Evolutionary conservation across 257 asterid species (phyloP).

Genomic region (Solanum raphanifolium): DNA sequence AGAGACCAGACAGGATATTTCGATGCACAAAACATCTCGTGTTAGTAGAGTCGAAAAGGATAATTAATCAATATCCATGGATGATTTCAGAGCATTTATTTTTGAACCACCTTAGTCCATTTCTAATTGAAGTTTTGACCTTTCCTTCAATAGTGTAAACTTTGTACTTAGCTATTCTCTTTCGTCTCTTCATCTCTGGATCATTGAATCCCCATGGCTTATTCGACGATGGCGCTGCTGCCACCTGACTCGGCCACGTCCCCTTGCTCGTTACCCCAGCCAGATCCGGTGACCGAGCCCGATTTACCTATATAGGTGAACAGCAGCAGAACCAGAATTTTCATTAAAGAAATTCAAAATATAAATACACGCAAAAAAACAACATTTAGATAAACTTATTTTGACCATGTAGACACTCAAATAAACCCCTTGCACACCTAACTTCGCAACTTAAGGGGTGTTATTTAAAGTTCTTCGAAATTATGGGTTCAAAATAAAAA

Average conservation of each 20-base stretch:
- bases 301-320: neutral
- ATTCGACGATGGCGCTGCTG: constrained; percentile 11
- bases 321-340: neutral
- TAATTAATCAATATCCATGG: constrained; percentile 44
- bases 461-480: neutral
- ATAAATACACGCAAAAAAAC: neutral
- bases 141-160: constrained; percentile 67
- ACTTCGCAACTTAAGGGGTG: neutral
- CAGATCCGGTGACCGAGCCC: constrained; percentile 21
- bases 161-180: constrained; percentile 65
- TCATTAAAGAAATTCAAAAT: neutral
- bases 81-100: constrained; percentile 64
- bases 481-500: neutral
- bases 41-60: neutral
- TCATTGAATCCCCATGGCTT: constrained; percentile 67
- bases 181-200: constrained; percentile 59
- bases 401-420: neutral
- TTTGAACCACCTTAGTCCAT: constrained; percentile 64
- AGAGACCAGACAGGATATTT: accelerated
- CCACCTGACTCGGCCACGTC: constrained; percentile 7
- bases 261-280: constrained; percentile 1
- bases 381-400: neutral
- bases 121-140: constrained; percentile 59
- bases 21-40: neutral
- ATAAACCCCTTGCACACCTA: neutral